A percentile compares a stretch with the other conserved stretches of the same genome.
Conservation (phyloP, 2,329 filamentous ascomycete species). For the Metarhizium brunneum region DNA sequence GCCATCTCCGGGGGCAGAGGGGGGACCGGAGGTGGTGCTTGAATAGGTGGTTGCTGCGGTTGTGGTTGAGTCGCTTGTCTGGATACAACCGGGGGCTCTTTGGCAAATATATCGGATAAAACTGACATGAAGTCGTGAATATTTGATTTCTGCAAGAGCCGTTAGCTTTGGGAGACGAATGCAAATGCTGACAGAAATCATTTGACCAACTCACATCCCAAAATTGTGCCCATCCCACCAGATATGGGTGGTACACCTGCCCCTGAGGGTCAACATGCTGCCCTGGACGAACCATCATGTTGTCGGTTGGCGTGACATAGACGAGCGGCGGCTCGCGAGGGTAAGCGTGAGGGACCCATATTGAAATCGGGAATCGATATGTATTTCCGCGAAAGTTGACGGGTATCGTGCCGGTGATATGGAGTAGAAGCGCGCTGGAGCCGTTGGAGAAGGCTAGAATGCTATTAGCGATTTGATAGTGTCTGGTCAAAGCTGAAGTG, state of each 20-base stretch:
- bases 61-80: slow-evolving; percentile 44
- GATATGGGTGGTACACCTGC: slow-evolving; percentile 88
- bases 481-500: background rate
- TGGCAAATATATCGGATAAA: slow-evolving; percentile 79
- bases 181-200: background rate
- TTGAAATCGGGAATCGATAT: slow-evolving; percentile 82
- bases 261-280: slow-evolving; percentile 94
- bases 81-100: slow-evolving; percentile 85
- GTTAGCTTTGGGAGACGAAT: background rate
- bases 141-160: slow-evolving; percentile 61
- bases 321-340: slow-evolving; percentile 76
- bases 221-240: slow-evolving; percentile 79
- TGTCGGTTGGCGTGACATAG: slow-evolving; percentile 81
- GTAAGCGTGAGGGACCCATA: slow-evolving; percentile 92
- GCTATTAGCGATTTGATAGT: slow-evolving; percentile 1
- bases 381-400: slow-evolving; percentile 80
- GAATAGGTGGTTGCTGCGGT: slow-evolving; percentile 19
- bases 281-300: slow-evolving; percentile 82
- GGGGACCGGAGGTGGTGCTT: slow-evolving; percentile 57
- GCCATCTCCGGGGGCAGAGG: slow-evolving; percentile 59
- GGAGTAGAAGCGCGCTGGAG: slow-evolving; percentile 73
- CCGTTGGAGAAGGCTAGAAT: slow-evolving; percentile 76
- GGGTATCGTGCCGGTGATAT: slow-evolving; percentile 81
- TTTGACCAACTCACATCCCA: slow-evolving; percentile 62
- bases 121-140: slow-evolving; percentile 75